Evolutionary conservation across 2,329 filamentous ascomycete genomes (phyloP).

Genomic region (Epichloe festucae): DNA sequence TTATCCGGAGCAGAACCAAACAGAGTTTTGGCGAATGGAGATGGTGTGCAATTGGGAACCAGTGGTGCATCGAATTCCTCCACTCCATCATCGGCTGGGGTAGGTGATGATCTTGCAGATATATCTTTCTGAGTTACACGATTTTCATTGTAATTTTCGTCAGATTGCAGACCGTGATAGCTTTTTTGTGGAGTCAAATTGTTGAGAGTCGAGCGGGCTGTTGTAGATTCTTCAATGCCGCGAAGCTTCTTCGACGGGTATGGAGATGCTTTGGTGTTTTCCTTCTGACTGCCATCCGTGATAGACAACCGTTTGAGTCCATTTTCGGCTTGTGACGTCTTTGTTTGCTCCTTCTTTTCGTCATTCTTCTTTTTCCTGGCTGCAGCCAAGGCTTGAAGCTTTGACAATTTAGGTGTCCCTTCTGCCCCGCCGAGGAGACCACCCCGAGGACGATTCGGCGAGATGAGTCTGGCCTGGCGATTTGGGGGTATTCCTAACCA

Average conservation of each 20-base stretch:
- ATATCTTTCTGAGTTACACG: not conserved
- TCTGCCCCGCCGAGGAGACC: constrained; percentile 69
- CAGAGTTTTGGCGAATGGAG: constrained; percentile 42
- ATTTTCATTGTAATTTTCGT: not conserved
- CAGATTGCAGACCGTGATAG: not conserved
- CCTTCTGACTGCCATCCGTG: constrained; percentile 15
- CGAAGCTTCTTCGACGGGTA: constrained; percentile 13
- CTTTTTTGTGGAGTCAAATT: not conserved
- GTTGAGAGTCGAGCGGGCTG: not conserved
- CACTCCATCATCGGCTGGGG: not conserved
- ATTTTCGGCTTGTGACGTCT: constrained; percentile 13
- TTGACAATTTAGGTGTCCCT: constrained; percentile 61
- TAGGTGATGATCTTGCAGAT: not conserved
- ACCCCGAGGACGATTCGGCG: constrained; percentile 39
- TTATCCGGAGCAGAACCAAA: constrained; percentile 29
- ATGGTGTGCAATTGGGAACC: constrained; percentile 25
- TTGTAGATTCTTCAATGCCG: not conserved
- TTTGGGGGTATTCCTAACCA: constrained; percentile 65
- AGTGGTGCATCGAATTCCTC: constrained; percentile 2
- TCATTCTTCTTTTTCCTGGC: constrained; percentile 73
- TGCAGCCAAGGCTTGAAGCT: constrained; percentile 79
- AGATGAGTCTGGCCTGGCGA: constrained; percentile 52
- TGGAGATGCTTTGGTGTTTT: constrained; percentile 12
- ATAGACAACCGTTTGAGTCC: constrained; percentile 21
- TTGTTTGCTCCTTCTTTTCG: constrained; percentile 34